Conservation (phyloP, 768 basidiomycete species). For the Podaxis rugospora region DNA sequence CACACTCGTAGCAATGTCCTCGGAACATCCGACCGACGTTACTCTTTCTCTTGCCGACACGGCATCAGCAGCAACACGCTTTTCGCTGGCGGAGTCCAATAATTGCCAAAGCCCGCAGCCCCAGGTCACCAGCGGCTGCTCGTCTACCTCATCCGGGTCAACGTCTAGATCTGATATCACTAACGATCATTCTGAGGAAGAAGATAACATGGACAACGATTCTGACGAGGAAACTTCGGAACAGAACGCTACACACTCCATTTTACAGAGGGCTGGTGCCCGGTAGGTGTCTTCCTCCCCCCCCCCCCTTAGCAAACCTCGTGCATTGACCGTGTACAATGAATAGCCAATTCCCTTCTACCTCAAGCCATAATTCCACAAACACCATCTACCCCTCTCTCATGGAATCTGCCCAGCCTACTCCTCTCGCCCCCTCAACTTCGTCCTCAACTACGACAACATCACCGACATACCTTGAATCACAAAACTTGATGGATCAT, state of each 20-base stretch:
- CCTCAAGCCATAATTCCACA: not conserved
- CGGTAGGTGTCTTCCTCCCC: not conserved
- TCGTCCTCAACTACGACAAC: not conserved
- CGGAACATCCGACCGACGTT: not conserved
- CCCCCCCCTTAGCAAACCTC: not conserved
- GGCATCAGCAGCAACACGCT: not conserved
- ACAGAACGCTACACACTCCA: not conserved
- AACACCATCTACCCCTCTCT: not conserved
- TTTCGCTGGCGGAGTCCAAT: not conserved
- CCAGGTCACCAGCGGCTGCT: not conserved
- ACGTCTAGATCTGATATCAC: not conserved
- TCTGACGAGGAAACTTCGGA: not conserved
- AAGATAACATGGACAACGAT: not conserved
- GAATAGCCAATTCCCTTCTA: not conserved
- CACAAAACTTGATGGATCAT: not conserved
- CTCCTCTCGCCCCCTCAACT: not conserved
- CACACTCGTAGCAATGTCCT: not conserved
- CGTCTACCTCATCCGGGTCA: not conserved
- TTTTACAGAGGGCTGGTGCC: not conserved
- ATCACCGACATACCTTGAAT: not conserved
- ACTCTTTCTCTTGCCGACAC: not conserved
- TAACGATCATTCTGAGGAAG: not conserved
- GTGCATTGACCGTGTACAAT: not conserved
- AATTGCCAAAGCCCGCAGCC: not conserved
- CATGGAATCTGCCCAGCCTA: not conserved